Base-by-base conservation (phyloP, 1,284 basidiomycete genomes). In the Ustilago crameri region DNA sequence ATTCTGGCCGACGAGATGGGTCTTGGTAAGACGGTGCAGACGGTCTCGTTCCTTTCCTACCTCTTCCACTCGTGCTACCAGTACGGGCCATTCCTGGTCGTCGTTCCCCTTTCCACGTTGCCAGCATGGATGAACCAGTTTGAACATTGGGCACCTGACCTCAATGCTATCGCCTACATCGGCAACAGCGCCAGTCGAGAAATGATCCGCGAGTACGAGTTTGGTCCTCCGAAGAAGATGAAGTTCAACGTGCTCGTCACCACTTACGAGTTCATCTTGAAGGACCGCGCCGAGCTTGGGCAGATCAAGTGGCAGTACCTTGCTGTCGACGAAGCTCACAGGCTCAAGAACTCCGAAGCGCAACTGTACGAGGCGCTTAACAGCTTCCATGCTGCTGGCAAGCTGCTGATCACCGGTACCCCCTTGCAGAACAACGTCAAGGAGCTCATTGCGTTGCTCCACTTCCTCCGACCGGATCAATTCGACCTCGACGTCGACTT, bases 1-100 rank as follows among this genome's bases (percentile, higher is more conserved):
- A 98, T 99, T 74, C 86, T 99, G 27, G 96, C 96, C 1, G 96
- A 99, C 82, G 96, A 99, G 80, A 99, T 98, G 96, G 96, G 96
- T 84, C 90, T 98, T 18, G 96, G 96, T 53, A 98, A 98, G 88
- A 86, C 95, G 7, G 95, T 99, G 10, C 82, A 97, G 91, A 98
- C 95, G 0, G 97, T 98, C 62, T 96, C 95, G 0, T 89, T 98
- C 38, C 90, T 98, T 81, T 90, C 94, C 9, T 98, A 95, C 88
- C 89, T 99, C 57, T 95, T 98, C 83, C 95, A 98, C 83, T 85
- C 86, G 64, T 97, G 98, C 87, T 88, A 89, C 63, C 92, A 96
- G 84, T 90, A 90, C 27, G 95, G 95, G 0, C 96, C 96, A 1
- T 98, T 93, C 86, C 90, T 98, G 30, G 93, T 98, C 81, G 94